These are phyloP conservation scores for Raphanus hybrid DNA, from an alignment of 441 rosid species.

Conservation along the genomic window DNA sequence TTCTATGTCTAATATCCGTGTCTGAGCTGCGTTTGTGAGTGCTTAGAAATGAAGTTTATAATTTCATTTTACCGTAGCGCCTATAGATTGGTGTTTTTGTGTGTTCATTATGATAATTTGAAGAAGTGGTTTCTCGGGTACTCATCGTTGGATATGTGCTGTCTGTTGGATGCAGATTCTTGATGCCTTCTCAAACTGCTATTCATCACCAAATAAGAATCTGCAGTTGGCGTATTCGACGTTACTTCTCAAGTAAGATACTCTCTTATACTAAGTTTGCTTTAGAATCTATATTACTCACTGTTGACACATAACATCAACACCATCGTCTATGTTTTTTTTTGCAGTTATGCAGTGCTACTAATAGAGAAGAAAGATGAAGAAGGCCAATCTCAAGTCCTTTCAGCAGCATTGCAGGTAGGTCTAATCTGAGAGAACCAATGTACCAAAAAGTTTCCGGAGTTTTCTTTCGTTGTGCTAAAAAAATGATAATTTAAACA, in stretches of 20 bases:
- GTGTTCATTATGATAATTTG: neutral
- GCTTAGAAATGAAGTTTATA: neutral
- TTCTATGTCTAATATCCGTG: conserved; percentile 12
- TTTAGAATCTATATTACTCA: no score
- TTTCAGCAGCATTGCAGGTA: conserved; percentile 94
- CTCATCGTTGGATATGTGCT: neutral
- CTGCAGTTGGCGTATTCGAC: conserved; percentile 90
- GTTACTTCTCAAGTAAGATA: conserved; percentile 74
- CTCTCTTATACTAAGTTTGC: conserved; percentile 17
- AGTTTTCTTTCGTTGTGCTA: neutral
- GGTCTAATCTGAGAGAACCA: conserved; percentile 10
- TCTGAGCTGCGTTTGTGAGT: conserved; percentile 5
- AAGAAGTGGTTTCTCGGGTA: conserved; percentile 18
- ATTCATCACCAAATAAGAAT: conserved; percentile 83
- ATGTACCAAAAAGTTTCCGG: neutral
- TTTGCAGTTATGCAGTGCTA: conserved; percentile 80
- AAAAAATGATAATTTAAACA: conserved; percentile 33
- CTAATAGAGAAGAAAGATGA: conserved; percentile 78
- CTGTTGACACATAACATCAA: no score
- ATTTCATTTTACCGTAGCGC: neutral
- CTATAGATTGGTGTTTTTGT: neutral
- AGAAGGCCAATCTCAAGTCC: conserved; percentile 97
- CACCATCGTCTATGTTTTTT: no score
- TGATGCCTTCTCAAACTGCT: conserved; percentile 62
- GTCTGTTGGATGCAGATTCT: neutral